These are phyloP conservation scores for Psophocarpus tetragonolobus DNA, from an alignment of 306 rosid genomes.

Conservation along the genomic window DNA sequence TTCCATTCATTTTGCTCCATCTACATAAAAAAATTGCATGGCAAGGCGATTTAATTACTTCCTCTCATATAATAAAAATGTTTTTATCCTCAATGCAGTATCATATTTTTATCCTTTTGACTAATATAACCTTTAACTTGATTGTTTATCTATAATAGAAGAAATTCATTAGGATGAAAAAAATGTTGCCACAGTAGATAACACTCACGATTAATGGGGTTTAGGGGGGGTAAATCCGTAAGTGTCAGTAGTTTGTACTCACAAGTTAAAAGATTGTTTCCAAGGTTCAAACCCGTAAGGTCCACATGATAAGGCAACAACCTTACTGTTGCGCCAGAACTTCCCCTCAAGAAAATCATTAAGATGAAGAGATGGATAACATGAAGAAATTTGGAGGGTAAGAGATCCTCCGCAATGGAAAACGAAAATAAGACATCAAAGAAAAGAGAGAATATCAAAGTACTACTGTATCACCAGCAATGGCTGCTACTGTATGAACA, in stretches of 20 bases:
- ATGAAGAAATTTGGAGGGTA: neutral
- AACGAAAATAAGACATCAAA: neutral
- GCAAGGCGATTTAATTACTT: neutral
- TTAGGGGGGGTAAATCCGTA: neutral
- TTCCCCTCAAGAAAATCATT: neutral
- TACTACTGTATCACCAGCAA: slow-evolving; percentile 90
- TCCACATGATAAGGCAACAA: neutral
- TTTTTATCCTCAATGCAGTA: neutral
- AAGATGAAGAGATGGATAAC: neutral
- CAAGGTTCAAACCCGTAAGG: neutral
- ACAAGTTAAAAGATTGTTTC: neutral
- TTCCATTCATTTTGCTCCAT: neutral
- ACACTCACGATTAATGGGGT: neutral
- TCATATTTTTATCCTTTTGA: neutral
- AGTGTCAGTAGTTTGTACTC: neutral
- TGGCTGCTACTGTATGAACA: slow-evolving; percentile 92
- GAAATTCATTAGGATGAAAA: neutral
- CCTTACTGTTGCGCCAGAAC: neutral
- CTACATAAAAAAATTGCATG: neutral
- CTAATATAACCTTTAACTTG: neutral
- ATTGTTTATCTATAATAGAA: neutral
- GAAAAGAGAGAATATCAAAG: neutral
- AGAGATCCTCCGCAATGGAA: neutral
- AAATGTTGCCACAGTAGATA: neutral
- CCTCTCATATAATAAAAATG: neutral